Evolutionary conservation across 2,329 filamentous ascomycete genomes (phyloP).

Genomic region (Apiospora marii): DNA sequence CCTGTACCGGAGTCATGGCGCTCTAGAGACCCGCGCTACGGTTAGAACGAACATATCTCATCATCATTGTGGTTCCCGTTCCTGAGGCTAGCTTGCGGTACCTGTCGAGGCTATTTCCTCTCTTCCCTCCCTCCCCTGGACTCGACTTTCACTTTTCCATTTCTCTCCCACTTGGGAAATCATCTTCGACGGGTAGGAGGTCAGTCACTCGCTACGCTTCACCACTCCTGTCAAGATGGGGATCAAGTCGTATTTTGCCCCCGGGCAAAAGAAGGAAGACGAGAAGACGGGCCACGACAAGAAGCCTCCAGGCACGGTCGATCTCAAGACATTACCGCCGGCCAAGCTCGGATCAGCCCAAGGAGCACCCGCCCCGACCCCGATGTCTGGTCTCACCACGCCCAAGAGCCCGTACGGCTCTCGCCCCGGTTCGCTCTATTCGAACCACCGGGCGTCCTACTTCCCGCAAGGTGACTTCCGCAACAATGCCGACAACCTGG

Average conservation of each 20-base stretch:
- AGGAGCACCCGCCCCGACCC: slow-evolving; percentile 27
- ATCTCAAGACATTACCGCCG: slow-evolving; percentile 28
- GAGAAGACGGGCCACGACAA: slow-evolving; percentile 32
- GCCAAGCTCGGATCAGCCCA: slow-evolving; percentile 21
- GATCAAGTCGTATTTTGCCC: slow-evolving; percentile 45
- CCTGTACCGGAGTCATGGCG: slow-evolving; percentile 20
- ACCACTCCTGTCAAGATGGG: slow-evolving; percentile 37
- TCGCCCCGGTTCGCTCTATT: slow-evolving; percentile 34
- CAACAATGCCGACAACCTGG: slow-evolving; percentile 53
- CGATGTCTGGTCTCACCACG: slow-evolving; percentile 33
- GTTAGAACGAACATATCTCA: slow-evolving; percentile 1
- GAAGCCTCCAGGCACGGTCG: not conserved
- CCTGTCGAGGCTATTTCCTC: slow-evolving; percentile 17
- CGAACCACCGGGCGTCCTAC: slow-evolving; percentile 37
- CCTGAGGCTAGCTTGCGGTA: slow-evolving; percentile 9
- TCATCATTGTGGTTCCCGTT: slow-evolving; percentile 4
- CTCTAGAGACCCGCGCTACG: slow-evolving; percentile 7
- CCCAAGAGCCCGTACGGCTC: slow-evolving; percentile 34
- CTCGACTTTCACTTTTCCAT: not conserved
- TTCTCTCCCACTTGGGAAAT: slow-evolving; percentile 2
- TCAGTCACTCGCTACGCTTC: slow-evolving; percentile 28
- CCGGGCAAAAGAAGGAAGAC: slow-evolving; percentile 35
- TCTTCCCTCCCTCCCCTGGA: slow-evolving; percentile 20
- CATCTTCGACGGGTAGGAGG: slow-evolving; percentile 25
- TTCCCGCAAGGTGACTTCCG: slow-evolving; percentile 50